Conservation (phyloP, 108 stramenopile genomes). For the Schizochytrium sp. region DNA sequence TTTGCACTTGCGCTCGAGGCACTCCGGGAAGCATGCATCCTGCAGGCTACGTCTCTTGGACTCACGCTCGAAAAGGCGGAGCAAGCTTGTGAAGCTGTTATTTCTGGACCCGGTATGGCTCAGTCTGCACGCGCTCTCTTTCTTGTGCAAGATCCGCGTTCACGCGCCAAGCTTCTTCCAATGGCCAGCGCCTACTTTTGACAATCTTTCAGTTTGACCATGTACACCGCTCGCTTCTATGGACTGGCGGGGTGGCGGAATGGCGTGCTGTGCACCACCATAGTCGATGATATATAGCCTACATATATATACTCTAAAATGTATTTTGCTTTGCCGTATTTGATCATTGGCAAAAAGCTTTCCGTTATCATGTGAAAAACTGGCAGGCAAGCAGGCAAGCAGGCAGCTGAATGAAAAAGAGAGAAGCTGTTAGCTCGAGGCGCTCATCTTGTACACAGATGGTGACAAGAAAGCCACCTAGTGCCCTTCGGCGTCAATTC, state of each 20-base stretch:
- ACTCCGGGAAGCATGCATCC: neutral
- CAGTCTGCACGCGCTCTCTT: neutral
- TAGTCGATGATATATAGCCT: too few relatives aligned
- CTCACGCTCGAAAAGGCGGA: neutral
- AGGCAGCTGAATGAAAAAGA: too few relatives aligned
- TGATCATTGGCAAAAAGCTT: too few relatives aligned
- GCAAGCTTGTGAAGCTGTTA: neutral
- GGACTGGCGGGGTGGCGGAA: too few relatives aligned
- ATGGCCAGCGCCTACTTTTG: neutral
- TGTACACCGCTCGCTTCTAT: too few relatives aligned
- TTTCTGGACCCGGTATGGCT: neutral
- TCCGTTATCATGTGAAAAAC: too few relatives aligned
- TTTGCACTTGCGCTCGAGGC: neutral
- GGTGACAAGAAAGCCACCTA: neutral
- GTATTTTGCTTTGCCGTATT: too few relatives aligned
- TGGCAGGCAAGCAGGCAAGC: too few relatives aligned
- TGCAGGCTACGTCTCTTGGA: neutral
- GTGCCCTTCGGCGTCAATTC: neutral
- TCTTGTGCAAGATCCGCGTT: neutral
- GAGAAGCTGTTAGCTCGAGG: too few relatives aligned
- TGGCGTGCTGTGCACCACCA: too few relatives aligned
- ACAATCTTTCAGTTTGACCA: neutral
- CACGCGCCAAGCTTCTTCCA: neutral
- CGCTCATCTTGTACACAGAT: too few relatives aligned
- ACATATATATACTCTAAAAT: too few relatives aligned